Base-by-base conservation (phyloP, 1,139 yeast species). In the Magnusiomyces tetraspermus region DNA sequence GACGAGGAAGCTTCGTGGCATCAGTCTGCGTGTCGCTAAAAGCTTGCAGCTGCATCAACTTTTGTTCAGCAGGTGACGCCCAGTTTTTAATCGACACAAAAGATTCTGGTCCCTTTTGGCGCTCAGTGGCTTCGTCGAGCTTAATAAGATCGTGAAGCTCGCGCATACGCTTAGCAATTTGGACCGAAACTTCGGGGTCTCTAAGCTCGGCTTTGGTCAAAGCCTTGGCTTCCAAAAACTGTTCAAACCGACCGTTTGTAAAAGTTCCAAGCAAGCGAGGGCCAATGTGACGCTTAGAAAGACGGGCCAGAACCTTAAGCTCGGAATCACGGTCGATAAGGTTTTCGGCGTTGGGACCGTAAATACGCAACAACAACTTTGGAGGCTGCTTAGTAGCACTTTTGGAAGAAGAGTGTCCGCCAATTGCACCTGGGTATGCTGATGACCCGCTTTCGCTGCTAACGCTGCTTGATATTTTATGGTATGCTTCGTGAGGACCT, bases 81-180 rank as follows among this genome's bases (percentile, higher is more conserved):
- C 98, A 92, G 62, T 83, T 84, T 51, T 74, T 74, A 56, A 89
- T 80, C 55, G 81, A 75, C 46, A 67, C 69, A 94, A 96, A 89
- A 15, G 80, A 76, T 53, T 76, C 74, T 0, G 97, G 88, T 1
- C 85, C 86, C 13, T 66, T 66, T n/a, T 65, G 64, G 31, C 73
- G 69, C 60, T 83, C 90, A 5, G 21, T 13, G 2, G 67, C 69
- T 8, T 67, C 63, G 36, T 78, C 77, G 53, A 92, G 71, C n/a
- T 78, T 79, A 31, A 92, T 81, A 62, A 90, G 89, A 56, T 77
- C 77, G 65, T 92, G 98, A 56, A 92, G 75, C 62, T 92, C 97
- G 62, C 92, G 84, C 97, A 92, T 92, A 71, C 98, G 82, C 72
- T 96, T 81, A 11, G 96, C 97, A 59, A 92, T 83, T 73, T 87